A percentile compares a stretch with the other conserved stretches of the same genome.
Conservation (phyloP, 352 stramenopile species). For the Pythium folliculosum region DNA sequence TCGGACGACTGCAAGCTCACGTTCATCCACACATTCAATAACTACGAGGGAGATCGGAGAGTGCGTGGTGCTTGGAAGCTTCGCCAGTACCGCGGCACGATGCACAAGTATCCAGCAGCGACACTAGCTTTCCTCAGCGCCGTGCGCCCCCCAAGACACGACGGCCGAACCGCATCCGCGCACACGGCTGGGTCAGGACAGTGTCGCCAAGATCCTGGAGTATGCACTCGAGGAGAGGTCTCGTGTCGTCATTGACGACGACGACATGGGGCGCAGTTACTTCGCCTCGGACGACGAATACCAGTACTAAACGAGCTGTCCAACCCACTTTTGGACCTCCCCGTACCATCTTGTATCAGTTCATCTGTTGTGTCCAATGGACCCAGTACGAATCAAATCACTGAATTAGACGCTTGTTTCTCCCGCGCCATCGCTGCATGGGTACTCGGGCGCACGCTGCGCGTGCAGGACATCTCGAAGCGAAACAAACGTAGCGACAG, state of each 20-base stretch:
- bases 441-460: constrained; percentile 8
- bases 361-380: neutral
- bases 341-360: neutral
- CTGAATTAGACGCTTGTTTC: constrained; percentile 1
- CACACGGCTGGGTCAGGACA: constrained; percentile 1
- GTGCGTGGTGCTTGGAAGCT: neutral
- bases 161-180: neutral
- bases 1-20: neutral
- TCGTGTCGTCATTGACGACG: constrained; percentile 1
- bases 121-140: neutral
- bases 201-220: constrained; percentile 3
- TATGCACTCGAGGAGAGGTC: neutral
- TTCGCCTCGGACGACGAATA: neutral
- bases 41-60: neutral
- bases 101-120: neutral
- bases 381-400: neutral
- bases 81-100: neutral
- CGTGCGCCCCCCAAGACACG: neutral
- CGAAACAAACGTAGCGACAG: neutral
- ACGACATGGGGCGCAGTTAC: neutral
- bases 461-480: constrained; percentile 13
- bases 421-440: neutral
- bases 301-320: neutral
- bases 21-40: constrained; percentile 1
- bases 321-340: too few relatives aligned